A percentile compares a stretch with the other conserved stretches of the same genome.
Conservation (phyloP, 2,329 filamentous ascomycete species). For the Tricladium varicosporioides region DNA sequence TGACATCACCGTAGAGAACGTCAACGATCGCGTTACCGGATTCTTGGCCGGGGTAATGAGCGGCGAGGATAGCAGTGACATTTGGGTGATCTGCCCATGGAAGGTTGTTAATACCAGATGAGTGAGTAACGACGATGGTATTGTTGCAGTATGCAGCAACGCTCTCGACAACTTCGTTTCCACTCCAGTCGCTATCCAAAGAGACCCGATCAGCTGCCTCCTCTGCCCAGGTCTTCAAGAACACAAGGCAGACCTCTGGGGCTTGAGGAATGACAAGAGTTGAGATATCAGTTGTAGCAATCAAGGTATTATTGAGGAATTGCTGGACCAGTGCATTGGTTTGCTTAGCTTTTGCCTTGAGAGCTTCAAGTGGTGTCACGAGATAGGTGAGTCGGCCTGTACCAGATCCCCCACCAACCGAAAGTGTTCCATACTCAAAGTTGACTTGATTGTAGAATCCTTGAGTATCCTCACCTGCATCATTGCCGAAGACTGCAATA, state of each 20-base stretch:
- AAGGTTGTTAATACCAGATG: constrained; percentile 61
- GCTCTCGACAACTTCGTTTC: constrained; percentile 26
- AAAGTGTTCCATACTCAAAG: constrained; percentile 47
- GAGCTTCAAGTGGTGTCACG: constrained; percentile 53
- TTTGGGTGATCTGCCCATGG: constrained; percentile 72
- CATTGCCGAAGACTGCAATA: constrained; percentile 55
- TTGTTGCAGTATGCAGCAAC: constrained; percentile 51
- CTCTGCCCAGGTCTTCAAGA: constrained; percentile 65
- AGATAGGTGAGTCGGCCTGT: constrained; percentile 46
- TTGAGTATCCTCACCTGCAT: constrained; percentile 59
- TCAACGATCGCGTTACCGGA: constrained; percentile 77
- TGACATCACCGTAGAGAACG: constrained; percentile 73
- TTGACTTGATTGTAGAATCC: constrained; percentile 20
- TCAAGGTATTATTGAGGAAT: constrained; percentile 42
- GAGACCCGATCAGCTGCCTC: constrained; percentile 64
- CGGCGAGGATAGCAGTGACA: constrained; percentile 75
- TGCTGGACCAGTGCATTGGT: constrained; percentile 58
- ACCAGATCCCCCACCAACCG: constrained; percentile 48
- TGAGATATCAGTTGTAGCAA: constrained; percentile 37
- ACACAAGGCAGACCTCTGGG: constrained; percentile 64
- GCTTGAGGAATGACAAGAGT: constrained; percentile 39
- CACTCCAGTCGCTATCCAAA: constrained; percentile 17
- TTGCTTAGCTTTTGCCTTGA: constrained; percentile 47
- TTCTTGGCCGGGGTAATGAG: constrained; percentile 80
- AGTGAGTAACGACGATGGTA: constrained; percentile 65